Evolutionary conservation across 306 rosid genomes (phyloP), one percentile per base, ranked within the genome.

Genomic region (Trichosanthes truncata): DNA sequence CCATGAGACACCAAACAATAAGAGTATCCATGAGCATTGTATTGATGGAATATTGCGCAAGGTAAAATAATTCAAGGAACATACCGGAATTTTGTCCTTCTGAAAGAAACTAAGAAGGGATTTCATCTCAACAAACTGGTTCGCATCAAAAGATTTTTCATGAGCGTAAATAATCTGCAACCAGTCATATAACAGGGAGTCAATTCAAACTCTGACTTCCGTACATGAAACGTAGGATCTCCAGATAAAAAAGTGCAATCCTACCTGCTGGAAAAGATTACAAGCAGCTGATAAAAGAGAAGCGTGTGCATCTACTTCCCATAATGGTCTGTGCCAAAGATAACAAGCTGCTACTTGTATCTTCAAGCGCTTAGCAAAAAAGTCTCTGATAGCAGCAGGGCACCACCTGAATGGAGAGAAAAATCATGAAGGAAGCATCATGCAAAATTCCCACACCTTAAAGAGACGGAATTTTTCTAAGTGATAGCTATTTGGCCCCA

Each of bases 261-360:
- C 51, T 73, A 94, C 98, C 97, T 91, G 97, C 85, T 88, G 92
- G 82, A 95, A 88, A 90, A 95, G 92, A 71, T 76, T 76, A 60
- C 87, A 87, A 38, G 89, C 97, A 81, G 93, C 82, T 57, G 89
- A 87, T 68, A 87, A 81, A 87, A 92, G 90, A 79, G 90, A 91
- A 38, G 61, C 10, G 41, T 87, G 86, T 35, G 90, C 74, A 68
- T 87, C 59, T 15, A 76, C 77, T 79, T 92, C 97, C 59, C 68
- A 77, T 36, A 76, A 83, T 69, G 87, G 86, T 82, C 90, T 83
- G 46, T 29, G 73, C 98, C 98, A 95, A 76, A 95, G 82, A 84
- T 86, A 88, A 73, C 81, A 81, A 33, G 90, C 81, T 45, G 93
- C 88, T 53, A 84, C 89, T 85, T 90, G 93, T 85, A 75, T 81